Conservation (phyloP, 2,329 filamentous ascomycete genomes). For the Sporothrix protearum region DNA sequence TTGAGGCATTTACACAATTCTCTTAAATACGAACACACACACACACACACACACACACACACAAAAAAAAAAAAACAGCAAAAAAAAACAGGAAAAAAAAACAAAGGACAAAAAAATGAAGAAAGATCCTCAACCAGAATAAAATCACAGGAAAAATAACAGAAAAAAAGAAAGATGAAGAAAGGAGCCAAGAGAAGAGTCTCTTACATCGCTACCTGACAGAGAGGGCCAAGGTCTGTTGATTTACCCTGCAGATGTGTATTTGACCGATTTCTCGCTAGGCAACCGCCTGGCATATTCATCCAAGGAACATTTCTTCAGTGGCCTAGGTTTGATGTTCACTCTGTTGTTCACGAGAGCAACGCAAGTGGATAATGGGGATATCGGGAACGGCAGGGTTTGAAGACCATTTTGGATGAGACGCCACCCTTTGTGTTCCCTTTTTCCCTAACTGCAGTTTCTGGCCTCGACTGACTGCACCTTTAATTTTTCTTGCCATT, state of each 20-base stretch:
- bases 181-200: background rate
- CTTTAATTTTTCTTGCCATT: background rate
- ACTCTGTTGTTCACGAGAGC: background rate
- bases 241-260: background rate
- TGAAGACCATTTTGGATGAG: background rate
- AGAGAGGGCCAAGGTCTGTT: background rate
- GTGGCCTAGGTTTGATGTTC: background rate
- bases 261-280: background rate
- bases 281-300: background rate
- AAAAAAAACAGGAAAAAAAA: background rate
- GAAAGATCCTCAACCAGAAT: background rate
- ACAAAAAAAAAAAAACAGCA: background rate
- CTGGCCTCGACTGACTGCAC: background rate
- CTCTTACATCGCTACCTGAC: background rate
- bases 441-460: background rate
- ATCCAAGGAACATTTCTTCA: background rate
- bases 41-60: no score
- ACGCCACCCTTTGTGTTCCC: background rate
- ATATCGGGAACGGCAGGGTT: background rate
- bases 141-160: background rate
- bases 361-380: background rate
- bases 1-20: background rate
- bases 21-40: no score
- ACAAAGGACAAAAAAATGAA: background rate
- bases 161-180: background rate